Evolutionary conservation across 345 rosid species (phyloP).

Genomic region (Citrus australasica): DNA sequence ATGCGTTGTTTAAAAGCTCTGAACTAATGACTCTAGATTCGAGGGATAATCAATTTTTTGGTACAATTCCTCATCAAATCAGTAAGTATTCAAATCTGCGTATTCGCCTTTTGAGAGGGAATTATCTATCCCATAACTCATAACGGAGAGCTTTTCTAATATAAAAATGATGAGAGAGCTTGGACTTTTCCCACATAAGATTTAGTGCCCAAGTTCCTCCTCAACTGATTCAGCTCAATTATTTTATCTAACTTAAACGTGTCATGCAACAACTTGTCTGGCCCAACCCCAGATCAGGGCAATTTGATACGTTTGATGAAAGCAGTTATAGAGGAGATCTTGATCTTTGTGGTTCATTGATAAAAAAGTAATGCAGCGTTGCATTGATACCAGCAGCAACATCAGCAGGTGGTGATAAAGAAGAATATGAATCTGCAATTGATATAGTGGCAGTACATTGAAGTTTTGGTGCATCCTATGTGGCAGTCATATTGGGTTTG

Average conservation of each 20-base stretch:
- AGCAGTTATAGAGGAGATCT: neutral
- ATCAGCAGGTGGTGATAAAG: no score
- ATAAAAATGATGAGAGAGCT: neutral
- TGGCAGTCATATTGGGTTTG: no score
- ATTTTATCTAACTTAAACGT: neutral
- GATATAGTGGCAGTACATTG: no score
- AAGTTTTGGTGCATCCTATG: no score
- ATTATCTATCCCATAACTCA: neutral
- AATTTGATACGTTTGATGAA: neutral
- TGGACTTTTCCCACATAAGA: neutral
- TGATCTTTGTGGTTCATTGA: neutral
- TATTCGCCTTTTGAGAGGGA: neutral
- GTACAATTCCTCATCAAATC: neutral
- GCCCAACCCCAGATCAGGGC: neutral
- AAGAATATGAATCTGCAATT: no score
- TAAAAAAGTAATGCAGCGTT: no score
- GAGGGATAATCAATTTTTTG: neutral
- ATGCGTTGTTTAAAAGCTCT: neutral
- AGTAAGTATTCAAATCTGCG: neutral
- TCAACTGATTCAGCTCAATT: neutral
- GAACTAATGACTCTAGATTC: neutral
- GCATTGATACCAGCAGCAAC: no score
- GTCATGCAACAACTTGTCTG: neutral
- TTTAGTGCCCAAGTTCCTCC: slow-evolving; percentile 16
- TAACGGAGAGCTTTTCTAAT: slow-evolving; percentile 18